Base-by-base conservation (phyloP, 495 filamentous ascomycete genomes). In the Geopyxis carbonaria region DNA sequence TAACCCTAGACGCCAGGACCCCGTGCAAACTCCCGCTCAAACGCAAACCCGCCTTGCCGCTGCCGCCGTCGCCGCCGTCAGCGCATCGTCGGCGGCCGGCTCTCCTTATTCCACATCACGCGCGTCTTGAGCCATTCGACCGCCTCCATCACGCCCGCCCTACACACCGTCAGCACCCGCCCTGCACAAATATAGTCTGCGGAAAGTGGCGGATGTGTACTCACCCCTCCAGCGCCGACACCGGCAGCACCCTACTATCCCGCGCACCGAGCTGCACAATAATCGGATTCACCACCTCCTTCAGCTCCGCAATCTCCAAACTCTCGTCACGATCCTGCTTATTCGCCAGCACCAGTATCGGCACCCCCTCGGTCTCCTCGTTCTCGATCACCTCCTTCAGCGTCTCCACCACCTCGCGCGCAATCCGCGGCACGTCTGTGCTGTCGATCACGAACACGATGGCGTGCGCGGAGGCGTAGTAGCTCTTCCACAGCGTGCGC, bases 251-350 rank as follows among this genome's bases (percentile, higher is more conserved):
- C 36, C 89, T 68, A 56, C 77, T 84, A 59, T 97, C 89, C 38
- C 75, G 77, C 6, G 67, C 70, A 0, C 84, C 83, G 55, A 83
- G 79, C 51, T 89, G 84, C 2, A 91, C 86, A 61, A 95, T 84
- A 59, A 95, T 89, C 6, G 94, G 85, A 59, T 78, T 80, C 14
- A 97, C 64, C 0, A 89, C 87, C 58, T 97, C 89, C 64, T 97
- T 97, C 55, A 95, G 89, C 41, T 83, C 65, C 22, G 94, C 85
- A 2, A 94, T 91, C 65, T 97, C 91, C 31, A 95, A 79, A 49
- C 87, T 93, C 57, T 95, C 91, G 55, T 97, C 89, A 2, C 87
- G 66, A 58, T 97, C 89, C 59, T 97, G 89, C 58, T 97, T 97
- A 56, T 97, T 97, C 28, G 89, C 89, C 45, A 97, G 60, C 31